phyloP scores from a whole-genome alignment of 2,329 filamentous ascomycete species.

The Epichloe hybrida region DNA sequence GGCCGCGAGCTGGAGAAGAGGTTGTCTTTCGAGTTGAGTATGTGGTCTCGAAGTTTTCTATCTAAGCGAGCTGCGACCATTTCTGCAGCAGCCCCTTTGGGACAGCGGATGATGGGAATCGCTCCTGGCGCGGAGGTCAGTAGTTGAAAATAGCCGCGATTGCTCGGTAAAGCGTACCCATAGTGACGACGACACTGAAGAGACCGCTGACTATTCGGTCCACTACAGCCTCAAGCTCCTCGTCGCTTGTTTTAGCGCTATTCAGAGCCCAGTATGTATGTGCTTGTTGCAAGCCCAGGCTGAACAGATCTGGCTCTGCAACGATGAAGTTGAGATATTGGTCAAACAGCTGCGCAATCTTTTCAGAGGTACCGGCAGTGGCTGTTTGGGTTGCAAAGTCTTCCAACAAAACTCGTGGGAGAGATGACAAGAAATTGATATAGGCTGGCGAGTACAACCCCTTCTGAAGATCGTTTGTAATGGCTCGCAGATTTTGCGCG shows the following conservation, averaged over 20 bases:
- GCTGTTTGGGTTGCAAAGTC: slow-evolving; percentile 88
- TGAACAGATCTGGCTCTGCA: slow-evolving; percentile 89
- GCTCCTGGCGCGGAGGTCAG: slow-evolving; percentile 39
- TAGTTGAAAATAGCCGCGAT: not conserved
- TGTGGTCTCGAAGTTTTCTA: slow-evolving; percentile 88
- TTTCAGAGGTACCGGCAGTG: slow-evolving; percentile 69
- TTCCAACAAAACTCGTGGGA: slow-evolving; percentile 80
- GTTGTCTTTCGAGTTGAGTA: slow-evolving; percentile 95
- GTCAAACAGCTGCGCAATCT: slow-evolving; percentile 85
- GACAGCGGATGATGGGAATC: slow-evolving; percentile 90
- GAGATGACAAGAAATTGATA: slow-evolving; percentile 91
- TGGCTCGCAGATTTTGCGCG: slow-evolving; percentile 61
- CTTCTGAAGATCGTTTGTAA: slow-evolving; percentile 74
- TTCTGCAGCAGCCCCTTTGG: slow-evolving; percentile 84
- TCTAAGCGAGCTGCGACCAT: slow-evolving; percentile 91
- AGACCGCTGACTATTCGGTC: slow-evolving; percentile 88
- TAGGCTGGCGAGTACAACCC: slow-evolving; percentile 88
- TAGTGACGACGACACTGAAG: slow-evolving; percentile 98
- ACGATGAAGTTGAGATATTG: slow-evolving; percentile 98
- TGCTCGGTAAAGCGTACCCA: slow-evolving; percentile 46
- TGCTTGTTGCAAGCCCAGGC: slow-evolving; percentile 78
- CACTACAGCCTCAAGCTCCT: slow-evolving; percentile 73
- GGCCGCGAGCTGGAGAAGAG: slow-evolving; percentile 66
- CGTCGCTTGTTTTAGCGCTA: slow-evolving; percentile 79
- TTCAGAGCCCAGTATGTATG: slow-evolving; percentile 94